phyloP scores from a whole-genome alignment of 2,329 filamentous ascomycete genomes.

The Lithohypha guttulata region DNA sequence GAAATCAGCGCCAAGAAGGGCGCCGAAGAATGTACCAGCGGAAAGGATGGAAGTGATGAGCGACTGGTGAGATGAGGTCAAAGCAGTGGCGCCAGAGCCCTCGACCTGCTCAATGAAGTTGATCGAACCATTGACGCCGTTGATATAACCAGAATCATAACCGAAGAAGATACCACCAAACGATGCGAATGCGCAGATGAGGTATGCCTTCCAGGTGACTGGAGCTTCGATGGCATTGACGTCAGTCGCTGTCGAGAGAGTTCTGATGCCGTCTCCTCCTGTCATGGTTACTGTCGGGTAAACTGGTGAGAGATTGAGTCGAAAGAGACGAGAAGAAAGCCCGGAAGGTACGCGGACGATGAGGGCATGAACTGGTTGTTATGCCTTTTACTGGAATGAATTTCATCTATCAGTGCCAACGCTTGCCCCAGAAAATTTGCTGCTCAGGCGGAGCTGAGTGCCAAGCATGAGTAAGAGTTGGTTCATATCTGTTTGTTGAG shows the following conservation, averaged over 20 bases:
- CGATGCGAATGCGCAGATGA: slow-evolving; percentile 50
- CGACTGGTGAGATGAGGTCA: slow-evolving; percentile 41
- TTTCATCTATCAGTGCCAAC: neutral
- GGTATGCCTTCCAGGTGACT: slow-evolving; percentile 46
- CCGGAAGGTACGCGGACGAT: neutral
- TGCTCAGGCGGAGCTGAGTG: slow-evolving; percentile 18
- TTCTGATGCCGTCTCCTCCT: neutral
- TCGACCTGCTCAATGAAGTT: slow-evolving; percentile 34
- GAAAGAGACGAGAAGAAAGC: neutral
- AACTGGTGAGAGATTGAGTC: neutral
- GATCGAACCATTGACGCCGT: slow-evolving; percentile 38
- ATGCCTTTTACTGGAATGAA: slow-evolving; percentile 6
- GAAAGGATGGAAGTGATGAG: slow-evolving; percentile 67
- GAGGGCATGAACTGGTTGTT: slow-evolving; percentile 5
- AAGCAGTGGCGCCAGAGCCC: slow-evolving; percentile 28
- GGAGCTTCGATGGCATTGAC: slow-evolving; percentile 46
- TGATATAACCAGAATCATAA: slow-evolving; percentile 47
- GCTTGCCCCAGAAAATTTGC: slow-evolving; percentile 11
- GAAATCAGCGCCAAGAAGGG: slow-evolving; percentile 63
- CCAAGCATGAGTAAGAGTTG: neutral
- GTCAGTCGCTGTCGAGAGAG: slow-evolving; percentile 26
- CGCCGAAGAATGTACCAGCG: slow-evolving; percentile 64
- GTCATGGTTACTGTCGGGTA: slow-evolving; percentile 1
- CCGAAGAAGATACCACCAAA: slow-evolving; percentile 51
- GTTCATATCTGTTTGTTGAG: neutral